These are phyloP conservation scores for Colletotrichum lini DNA, from an alignment of 2,329 filamentous ascomycete genomes.

Conservation along the genomic window DNA sequence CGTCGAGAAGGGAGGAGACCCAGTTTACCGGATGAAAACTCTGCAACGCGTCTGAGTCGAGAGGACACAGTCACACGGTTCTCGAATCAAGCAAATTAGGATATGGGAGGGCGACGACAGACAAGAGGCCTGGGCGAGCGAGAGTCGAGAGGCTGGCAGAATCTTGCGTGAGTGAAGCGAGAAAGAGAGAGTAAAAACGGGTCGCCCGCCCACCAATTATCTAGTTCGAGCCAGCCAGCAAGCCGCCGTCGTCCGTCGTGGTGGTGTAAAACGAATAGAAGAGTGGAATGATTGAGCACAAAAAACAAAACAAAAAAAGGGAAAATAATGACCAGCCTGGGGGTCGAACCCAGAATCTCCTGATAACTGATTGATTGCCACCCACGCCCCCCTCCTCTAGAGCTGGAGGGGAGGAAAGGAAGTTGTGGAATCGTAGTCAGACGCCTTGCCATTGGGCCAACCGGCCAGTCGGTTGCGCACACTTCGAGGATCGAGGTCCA, in stretches of 20 bases:
- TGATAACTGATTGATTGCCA: conserved; percentile 13
- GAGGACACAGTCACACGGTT: background rate
- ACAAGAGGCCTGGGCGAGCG: background rate
- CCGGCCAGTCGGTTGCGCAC: conserved; percentile 16
- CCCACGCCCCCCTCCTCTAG: background rate
- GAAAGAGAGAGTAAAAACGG: too few relatives aligned
- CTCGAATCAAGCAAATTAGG: conserved; percentile 7
- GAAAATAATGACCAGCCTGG: conserved; percentile 35
- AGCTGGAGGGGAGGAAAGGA: background rate
- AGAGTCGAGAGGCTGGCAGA: background rate
- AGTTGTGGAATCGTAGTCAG: conserved; percentile 52
- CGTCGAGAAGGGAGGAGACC: background rate
- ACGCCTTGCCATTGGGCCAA: conserved; percentile 57
- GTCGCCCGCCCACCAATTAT: too few relatives aligned
- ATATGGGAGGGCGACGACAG: conserved; percentile 10
- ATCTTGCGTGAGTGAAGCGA: too few relatives aligned
- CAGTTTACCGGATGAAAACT: conserved; percentile 19
- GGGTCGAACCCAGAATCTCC: conserved; percentile 43
- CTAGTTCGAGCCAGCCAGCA: background rate
- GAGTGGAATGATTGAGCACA: background rate
- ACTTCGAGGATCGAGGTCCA: background rate
- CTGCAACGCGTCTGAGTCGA: conserved; percentile 6
- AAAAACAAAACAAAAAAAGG: background rate
- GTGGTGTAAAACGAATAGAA: too few relatives aligned
- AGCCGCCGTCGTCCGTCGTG: background rate